These are phyloP conservation scores for Neoboletus subvelutipes DNA, from an alignment of 768 basidiomycete genomes.

Conservation along the genomic window DNA sequence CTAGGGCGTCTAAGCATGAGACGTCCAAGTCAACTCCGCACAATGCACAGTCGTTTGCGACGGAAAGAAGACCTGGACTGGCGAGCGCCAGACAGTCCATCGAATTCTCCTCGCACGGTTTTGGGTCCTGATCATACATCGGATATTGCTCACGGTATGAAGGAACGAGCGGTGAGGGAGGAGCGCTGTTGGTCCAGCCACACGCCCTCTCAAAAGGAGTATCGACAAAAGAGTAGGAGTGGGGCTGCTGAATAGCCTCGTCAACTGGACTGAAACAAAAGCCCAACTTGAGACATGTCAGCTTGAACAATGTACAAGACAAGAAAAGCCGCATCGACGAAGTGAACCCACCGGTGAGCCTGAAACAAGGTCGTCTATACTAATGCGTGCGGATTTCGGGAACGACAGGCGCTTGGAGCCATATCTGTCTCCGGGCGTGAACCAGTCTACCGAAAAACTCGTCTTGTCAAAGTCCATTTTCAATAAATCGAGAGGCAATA, in stretches of 20 bases:
- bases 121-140: slow-evolving; percentile 9
- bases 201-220: slow-evolving; percentile 15
- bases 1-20: slow-evolving; percentile 37
- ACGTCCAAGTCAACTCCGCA: slow-evolving; percentile 37
- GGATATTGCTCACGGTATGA: slow-evolving; percentile 2
- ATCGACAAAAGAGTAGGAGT: slow-evolving; percentile 19
- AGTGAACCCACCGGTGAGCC: slow-evolving; percentile 26
- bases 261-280: slow-evolving; percentile 23
- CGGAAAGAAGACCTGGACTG: slow-evolving; percentile 10
- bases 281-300: slow-evolving; percentile 20
- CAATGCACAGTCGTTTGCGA: slow-evolving; percentile 24
- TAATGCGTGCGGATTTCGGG: slow-evolving; percentile 35
- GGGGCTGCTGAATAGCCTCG: slow-evolving; percentile 9
- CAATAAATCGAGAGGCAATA: slow-evolving; percentile 7
- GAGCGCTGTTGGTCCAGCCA: slow-evolving; percentile 22
- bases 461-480: slow-evolving; percentile 35
- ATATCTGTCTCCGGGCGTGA: slow-evolving; percentile 29
- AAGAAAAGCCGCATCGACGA: background rate
- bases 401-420: slow-evolving; percentile 31
- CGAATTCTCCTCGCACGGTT: slow-evolving; percentile 1
- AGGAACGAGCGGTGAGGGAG: slow-evolving; percentile 10
- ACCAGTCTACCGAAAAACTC: slow-evolving; percentile 33
- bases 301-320: background rate
- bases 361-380: slow-evolving; percentile 31
- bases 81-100: slow-evolving; percentile 3